Base-by-base conservation (phyloP, 257 asterid species). In the Parsonsia alboflavescens region DNA sequence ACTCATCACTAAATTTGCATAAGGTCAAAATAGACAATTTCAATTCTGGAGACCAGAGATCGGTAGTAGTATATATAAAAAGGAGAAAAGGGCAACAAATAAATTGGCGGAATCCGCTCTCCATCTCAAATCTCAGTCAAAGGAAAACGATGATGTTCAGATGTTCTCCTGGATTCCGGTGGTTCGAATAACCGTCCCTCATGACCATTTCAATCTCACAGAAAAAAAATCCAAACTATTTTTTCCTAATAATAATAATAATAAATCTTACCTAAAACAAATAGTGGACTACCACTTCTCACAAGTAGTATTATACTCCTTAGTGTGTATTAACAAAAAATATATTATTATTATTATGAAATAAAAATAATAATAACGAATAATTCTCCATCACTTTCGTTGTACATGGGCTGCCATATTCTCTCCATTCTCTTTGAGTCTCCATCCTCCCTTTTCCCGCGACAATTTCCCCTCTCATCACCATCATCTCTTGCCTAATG, bases 311-410 rank as follows among this genome's bases (percentile, higher is more conserved):
- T 41, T 41, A 6, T 41, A 6, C 3, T 41, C 6, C 44, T 41
- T 41, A 41, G 44, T 54, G 5, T 17, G n/a, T 53, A 16, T 53
- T 53, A 59, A 10, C 11, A 11, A 12, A 28, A 12, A 59, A 26
- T 0, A n/a, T n/a, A n/a, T 19, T 16, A 52, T 52, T 16, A 17
- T 42, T 5, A 42, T 42, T 1, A 2, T 42, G 2, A 1, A 42
- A 42, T 42, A 1, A 46, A 22, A 2, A 39, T 15, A 2, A 71
- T 33, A 54, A 54, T 45, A 17, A 10, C 74, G 78, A 75, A 75
- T 75, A 52, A 73, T 78, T 52, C 76, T 73, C 84, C 82, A 71
- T 72, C 80, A 44, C 74, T 62, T 73, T 59, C 82, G 82, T 72
- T 82, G 19, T 77, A 59, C 81, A 79, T 77, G 77, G 75, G 72